Conservation (phyloP, 768 basidiomycete species). For the Ephemerocybe angulata region DNA sequence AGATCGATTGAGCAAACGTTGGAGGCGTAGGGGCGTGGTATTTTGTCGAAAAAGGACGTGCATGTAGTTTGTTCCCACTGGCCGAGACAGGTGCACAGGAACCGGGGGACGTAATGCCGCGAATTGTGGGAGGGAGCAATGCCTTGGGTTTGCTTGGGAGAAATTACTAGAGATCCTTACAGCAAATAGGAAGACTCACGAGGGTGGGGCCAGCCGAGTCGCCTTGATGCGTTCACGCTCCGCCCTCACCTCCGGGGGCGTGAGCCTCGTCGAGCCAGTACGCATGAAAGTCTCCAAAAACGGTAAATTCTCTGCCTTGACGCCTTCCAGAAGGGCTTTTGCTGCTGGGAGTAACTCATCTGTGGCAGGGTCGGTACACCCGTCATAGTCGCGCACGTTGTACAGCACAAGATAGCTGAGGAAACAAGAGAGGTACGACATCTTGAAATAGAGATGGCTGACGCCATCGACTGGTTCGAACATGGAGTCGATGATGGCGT, state of each 20-base stretch:
- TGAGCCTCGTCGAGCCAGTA: slow-evolving; percentile 10
- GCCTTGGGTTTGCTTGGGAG: slow-evolving; percentile 3
- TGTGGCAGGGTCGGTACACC: slow-evolving; percentile 7
- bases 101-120: too few species aligned
- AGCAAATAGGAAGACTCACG: slow-evolving; percentile 8
- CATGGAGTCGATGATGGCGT: slow-evolving; percentile 10
- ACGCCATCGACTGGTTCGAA: slow-evolving; percentile 10
- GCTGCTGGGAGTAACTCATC: slow-evolving; percentile 8
- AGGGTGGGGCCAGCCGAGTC: slow-evolving; percentile 6
- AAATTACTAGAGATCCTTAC: slow-evolving; percentile 3
- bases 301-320: slow-evolving; percentile 6
- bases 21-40: too few species aligned
- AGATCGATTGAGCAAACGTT: too few species aligned
- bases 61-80: too few species aligned
- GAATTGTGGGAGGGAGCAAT: too few species aligned
- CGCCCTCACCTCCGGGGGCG: slow-evolving; percentile 8
- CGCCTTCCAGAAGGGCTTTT: slow-evolving; percentile 6
- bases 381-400: slow-evolving; percentile 10
- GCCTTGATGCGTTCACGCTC: slow-evolving; percentile 4
- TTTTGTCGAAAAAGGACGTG: too few species aligned
- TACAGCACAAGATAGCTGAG: not conserved
- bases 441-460: slow-evolving; percentile 8
- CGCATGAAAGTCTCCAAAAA: slow-evolving; percentile 11
- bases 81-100: too few species aligned
- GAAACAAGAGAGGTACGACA: slow-evolving; percentile 4